phyloP scores from a whole-genome alignment of 202 grass and related monocot species.

The Digitaria exilis region DNA sequence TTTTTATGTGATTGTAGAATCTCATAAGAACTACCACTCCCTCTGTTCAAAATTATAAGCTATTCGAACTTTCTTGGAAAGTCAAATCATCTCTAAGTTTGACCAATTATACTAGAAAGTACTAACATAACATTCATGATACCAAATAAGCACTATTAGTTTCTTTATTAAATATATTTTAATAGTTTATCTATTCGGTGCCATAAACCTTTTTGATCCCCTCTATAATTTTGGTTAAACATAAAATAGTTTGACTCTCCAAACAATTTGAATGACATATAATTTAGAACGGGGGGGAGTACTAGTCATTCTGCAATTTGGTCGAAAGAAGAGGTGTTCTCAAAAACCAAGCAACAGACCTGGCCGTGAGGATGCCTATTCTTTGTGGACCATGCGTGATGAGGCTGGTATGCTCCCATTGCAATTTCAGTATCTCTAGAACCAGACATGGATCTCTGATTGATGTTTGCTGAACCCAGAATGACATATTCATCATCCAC shows the following conservation, averaged over 20 bases:
- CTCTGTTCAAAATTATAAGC: too few species aligned
- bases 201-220: too few species aligned
- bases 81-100: too few species aligned
- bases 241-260: too few species aligned
- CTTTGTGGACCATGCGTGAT: constrained; percentile 66
- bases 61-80: too few species aligned
- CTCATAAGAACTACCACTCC: not conserved
- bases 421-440: constrained; percentile 98
- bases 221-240: too few species aligned
- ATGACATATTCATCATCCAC: constrained; percentile 96
- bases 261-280: too few species aligned
- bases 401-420: constrained; percentile 96
- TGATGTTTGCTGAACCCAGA: constrained; percentile 96
- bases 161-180: too few species aligned
- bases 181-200: too few species aligned
- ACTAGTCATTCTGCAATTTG: not conserved
- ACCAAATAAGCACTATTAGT: not conserved
- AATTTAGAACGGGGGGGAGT: too few species aligned
- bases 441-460: constrained; percentile 86
- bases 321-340: not conserved
- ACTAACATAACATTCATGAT: too few species aligned
- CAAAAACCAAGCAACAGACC: constrained; percentile 38
- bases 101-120: too few species aligned
- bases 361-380: constrained; percentile 73
- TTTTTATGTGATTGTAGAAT: not conserved